Evolutionary conservation across 2,329 filamentous ascomycete species (phyloP), one percentile per base, ranked within the genome.

Genomic region (Fusarium temperatum): DNA sequence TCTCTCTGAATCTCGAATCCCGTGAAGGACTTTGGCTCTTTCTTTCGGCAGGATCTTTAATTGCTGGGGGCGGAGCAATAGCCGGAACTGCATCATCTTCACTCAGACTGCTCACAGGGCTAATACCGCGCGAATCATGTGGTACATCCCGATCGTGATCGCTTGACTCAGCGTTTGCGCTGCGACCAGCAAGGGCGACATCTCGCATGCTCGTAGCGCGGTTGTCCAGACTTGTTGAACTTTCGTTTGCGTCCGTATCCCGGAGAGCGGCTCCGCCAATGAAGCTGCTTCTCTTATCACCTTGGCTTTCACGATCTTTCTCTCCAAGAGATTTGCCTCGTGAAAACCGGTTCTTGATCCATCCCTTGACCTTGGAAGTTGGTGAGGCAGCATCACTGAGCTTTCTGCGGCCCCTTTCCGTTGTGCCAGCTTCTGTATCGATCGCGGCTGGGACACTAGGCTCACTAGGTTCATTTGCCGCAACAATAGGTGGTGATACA

Each of bases 1-100:
- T 87, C 81, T 92, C 90, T 54, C 83, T 84, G 73, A 92, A 92
- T 74, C 84, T 87, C 44, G 89, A 90, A 70, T 89, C 88, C 60
- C 89, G 82, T 9, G 82, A 85, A 1, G 89, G 88, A 78, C 88
- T 91, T 58, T 84, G 84, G 53, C 85, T 85, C 54, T 83, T 82
- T n/a, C 81, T 79, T 26, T 72, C 73, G 0, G 75, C 77, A 22
- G 78, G 74, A 18, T 83, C 82, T 39, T 73, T 77, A 13, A 86
- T 80, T 4, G 77, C 80, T 18, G 78, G 78, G 3, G 85, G 86
- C 14, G 85, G 82, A 30, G 81, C 81, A 18, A 86, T 80, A 26
- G 75, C 75, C 12, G 66, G 42, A 24, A 70, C 75, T 5, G 67
- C 57, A 18, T 72, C 70, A 12, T 68, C 53, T 39, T 72, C 39